Conservation (phyloP, 805 yeast genomes). For the Saccharomycopsis amapae region DNA sequence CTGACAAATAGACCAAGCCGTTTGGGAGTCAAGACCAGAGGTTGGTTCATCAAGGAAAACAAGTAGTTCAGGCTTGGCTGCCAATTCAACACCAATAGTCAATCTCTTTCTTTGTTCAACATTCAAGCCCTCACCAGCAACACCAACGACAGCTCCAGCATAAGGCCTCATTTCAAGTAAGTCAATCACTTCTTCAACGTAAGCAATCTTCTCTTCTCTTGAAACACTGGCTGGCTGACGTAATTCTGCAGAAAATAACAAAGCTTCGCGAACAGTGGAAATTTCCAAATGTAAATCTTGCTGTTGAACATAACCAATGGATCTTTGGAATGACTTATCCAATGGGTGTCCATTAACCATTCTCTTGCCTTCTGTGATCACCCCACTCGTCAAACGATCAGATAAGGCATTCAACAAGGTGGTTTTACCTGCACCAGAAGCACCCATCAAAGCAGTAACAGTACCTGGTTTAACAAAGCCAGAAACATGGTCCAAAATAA, state of each 20-base stretch:
- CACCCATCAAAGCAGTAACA: constrained; percentile 78
- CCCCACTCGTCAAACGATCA: constrained; percentile 64
- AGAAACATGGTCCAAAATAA: constrained; percentile 44
- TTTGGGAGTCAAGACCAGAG: constrained; percentile 62
- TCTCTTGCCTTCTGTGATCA: constrained; percentile 56
- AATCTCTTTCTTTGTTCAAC: constrained; percentile 63
- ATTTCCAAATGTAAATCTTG: constrained; percentile 69
- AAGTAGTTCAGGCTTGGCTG: constrained; percentile 58
- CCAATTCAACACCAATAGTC: constrained; percentile 67
- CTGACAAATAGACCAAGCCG: constrained; percentile 63
- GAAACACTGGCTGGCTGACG: constrained; percentile 61
- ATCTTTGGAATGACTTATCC: constrained; percentile 62
- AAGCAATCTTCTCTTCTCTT: constrained; percentile 50
- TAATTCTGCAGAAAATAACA: constrained; percentile 61
- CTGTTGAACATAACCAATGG: constrained; percentile 78
- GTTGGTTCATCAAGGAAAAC: constrained; percentile 68
- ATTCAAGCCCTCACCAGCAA: constrained; percentile 63
- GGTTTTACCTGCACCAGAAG: constrained; percentile 84
- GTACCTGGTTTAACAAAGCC: constrained; percentile 81
- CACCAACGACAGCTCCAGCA: constrained; percentile 77
- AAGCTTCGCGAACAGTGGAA: constrained; percentile 68
- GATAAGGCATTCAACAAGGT: constrained; percentile 67
- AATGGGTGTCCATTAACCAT: constrained; percentile 62
- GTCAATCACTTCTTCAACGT: constrained; percentile 62
- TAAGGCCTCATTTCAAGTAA: constrained; percentile 62